These are phyloP conservation scores for Daldinia grandis DNA, from an alignment of 495 filamentous ascomycete genomes.

Conservation along the genomic window DNA sequence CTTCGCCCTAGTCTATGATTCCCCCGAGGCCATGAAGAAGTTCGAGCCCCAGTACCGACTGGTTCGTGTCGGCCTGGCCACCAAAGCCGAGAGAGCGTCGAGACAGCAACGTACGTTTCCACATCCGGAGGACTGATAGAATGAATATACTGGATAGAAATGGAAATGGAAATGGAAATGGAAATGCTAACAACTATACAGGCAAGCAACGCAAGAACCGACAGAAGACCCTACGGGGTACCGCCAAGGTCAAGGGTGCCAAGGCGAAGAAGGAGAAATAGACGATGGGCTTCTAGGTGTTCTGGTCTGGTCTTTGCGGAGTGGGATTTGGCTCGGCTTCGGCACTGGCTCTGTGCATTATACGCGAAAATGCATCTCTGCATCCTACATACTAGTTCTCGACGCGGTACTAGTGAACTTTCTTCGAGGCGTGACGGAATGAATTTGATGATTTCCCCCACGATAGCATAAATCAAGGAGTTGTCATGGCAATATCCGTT, in stretches of 20 bases:
- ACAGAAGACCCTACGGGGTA: slow-evolving; percentile 96
- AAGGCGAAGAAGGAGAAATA: slow-evolving; percentile 76
- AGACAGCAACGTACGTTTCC: slow-evolving; percentile 95
- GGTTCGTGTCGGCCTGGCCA: slow-evolving; percentile 86
- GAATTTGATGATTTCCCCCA: slow-evolving; percentile 40
- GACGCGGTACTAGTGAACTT: slow-evolving; percentile 26
- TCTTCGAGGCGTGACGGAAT: slow-evolving; percentile 42
- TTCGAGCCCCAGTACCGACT: slow-evolving; percentile 99
- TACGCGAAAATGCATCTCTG: slow-evolving; percentile 39
- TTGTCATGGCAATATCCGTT: slow-evolving; percentile 31
- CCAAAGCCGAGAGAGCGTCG: slow-evolving; percentile 93
- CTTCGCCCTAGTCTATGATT: slow-evolving; percentile 99
- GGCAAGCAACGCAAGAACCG: slow-evolving; percentile 99
- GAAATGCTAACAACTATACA: slow-evolving; percentile 56
- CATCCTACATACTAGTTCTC: slow-evolving; percentile 36
- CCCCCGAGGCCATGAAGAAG: slow-evolving; percentile 96
- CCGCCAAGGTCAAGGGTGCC: slow-evolving; percentile 86
- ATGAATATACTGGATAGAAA: not conserved
- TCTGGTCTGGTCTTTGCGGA: slow-evolving; percentile 39
- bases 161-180: slow-evolving; percentile 44
- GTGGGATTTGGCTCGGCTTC: slow-evolving; percentile 40
- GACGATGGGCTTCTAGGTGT: slow-evolving; percentile 40
- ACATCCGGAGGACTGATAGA: not conserved
- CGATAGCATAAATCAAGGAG: slow-evolving; percentile 44
- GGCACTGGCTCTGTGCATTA: slow-evolving; percentile 41